Percentiles rank a stretch among this genome's conserved stretches.
These are phyloP conservation scores for Saturnispora bothae DNA, from an alignment of 805 yeast species.

Conservation along the genomic window DNA sequence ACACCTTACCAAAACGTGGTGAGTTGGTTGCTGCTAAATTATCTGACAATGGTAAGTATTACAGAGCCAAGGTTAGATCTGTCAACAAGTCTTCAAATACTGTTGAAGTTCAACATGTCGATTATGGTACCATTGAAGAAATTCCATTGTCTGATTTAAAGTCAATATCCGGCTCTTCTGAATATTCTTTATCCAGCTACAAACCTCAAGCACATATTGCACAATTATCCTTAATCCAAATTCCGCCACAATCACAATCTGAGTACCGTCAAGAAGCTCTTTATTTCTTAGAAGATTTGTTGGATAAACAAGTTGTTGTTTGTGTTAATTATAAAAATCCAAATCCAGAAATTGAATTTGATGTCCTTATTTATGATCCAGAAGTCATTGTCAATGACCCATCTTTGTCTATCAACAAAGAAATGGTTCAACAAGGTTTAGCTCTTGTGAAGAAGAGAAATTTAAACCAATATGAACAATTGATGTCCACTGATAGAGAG, in stretches of 20 bases:
- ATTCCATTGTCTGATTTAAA: slow-evolving; percentile 37
- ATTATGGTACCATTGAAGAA: slow-evolving; percentile 45
- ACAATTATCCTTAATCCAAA: slow-evolving; percentile 39
- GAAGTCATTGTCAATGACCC: slow-evolving; percentile 43
- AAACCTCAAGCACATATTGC: slow-evolving; percentile 51
- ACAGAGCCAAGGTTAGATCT: slow-evolving; percentile 44
- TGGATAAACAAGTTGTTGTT: slow-evolving; percentile 45
- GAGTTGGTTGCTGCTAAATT: slow-evolving; percentile 48
- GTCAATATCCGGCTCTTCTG: slow-evolving; percentile 34
- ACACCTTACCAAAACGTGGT: slow-evolving; percentile 36
- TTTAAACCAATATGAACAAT: slow-evolving; percentile 27
- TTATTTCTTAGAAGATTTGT: slow-evolving; percentile 42
- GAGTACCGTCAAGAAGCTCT: slow-evolving; percentile 48
- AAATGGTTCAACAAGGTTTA: slow-evolving; percentile 48
- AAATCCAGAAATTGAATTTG: slow-evolving; percentile 34
- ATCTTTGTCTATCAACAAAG: slow-evolving; percentile 47
- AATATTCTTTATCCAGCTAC: slow-evolving; percentile 29
- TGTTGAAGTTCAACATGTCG: slow-evolving; percentile 47
- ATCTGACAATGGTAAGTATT: slow-evolving; percentile 42
- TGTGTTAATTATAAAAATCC: slow-evolving; percentile 35
- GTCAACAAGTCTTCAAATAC: slow-evolving; percentile 34
- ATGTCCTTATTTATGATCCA: slow-evolving; percentile 46
- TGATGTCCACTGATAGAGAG: slow-evolving; percentile 28
- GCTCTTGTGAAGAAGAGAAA: slow-evolving; percentile 39
- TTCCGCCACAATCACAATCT: slow-evolving; percentile 47